Conservation (phyloP, 139 green algal species). For the Tetradesmus obliquus region DNA sequence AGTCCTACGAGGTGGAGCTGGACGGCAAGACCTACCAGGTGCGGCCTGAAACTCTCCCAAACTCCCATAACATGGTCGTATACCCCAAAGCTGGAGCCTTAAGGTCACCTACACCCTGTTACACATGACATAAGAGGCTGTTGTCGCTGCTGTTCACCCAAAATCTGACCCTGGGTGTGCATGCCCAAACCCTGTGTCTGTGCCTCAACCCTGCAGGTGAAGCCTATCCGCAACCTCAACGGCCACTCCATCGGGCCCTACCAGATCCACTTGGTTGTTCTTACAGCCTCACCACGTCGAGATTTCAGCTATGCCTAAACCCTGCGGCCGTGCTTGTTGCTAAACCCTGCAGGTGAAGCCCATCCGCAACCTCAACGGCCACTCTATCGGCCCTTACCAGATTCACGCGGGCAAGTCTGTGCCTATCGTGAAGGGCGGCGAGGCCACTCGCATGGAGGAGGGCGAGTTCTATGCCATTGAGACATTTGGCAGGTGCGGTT, state of each 20-base stretch:
- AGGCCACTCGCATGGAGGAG: constrained; percentile 97
- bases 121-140: too few species aligned
- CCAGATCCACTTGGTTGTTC: constrained; percentile 1
- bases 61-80: too few species aligned
- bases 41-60: background rate
- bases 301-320: too few species aligned
- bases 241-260: constrained; percentile 61
- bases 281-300: too few species aligned
- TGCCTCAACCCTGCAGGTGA: constrained; percentile 70
- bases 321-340: too few species aligned
- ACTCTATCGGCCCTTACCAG: constrained; percentile 96
- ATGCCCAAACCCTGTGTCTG: too few species aligned
- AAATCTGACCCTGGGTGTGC: too few species aligned
- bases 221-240: constrained; percentile 96
- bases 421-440: constrained; percentile 85
- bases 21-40: constrained; percentile 90
- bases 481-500: constrained; percentile 96
- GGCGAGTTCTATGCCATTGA: constrained; percentile 99
- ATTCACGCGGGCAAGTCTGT: constrained; percentile 93
- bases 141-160: too few species aligned
- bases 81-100: too few species aligned
- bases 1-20: constrained; percentile 97
- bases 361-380: constrained; percentile 97
- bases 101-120: too few species aligned
- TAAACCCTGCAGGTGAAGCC: constrained; percentile 73